Evolutionary conservation across 352 stramenopile species (phyloP), one percentile per base, ranked within the genome.

Genomic region (Phytophthora boehmeriae): DNA sequence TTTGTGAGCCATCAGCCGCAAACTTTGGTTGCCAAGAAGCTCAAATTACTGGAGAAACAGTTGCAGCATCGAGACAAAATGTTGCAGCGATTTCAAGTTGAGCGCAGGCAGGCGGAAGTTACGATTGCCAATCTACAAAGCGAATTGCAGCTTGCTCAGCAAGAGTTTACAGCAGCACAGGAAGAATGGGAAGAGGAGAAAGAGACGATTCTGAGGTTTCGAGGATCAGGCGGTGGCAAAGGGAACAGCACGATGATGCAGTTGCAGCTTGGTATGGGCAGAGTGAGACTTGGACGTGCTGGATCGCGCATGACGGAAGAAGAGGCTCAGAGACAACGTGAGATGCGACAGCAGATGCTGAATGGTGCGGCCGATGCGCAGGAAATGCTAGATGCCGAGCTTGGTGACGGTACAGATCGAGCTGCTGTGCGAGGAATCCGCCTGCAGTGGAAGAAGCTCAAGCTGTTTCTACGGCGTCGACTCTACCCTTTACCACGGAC

Each of bases 101-200:
- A 45, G 9, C 64, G 84, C 8, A 49, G 43, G 0, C 51, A 78
- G 39, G 59, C 69, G 5, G 43, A 68, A 20, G 27, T 23, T 39
- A 54, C 55, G 4, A 81, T 86, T 48, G 9, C 51, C 9, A 75
- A 63, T 34, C 59, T 89, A 8, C 55, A 75, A 23, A 54, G 51
- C 6, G 59, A 75, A 1, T 51, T 91, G 0, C 49, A 85, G 45
- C 35, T 57, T 1, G 66, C 74, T 11, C 65, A 85, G 8, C 66
- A 86, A 14, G 78, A 80, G 28, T 71, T 90, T 44, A 50, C 57
- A 6, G 66, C 72, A 0, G 76, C 77, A 2, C 79, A 91, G 39
- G 66, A 84, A 16, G 74, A 81, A 25, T 90, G 81, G 78, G 84
- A 93, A 43, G 64, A 89, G n/a, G 76, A 92, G 44, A 84, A 81